phyloP scores from a whole-genome alignment of 1,139 yeast species.

The Arxiozyma heterogenica region DNA sequence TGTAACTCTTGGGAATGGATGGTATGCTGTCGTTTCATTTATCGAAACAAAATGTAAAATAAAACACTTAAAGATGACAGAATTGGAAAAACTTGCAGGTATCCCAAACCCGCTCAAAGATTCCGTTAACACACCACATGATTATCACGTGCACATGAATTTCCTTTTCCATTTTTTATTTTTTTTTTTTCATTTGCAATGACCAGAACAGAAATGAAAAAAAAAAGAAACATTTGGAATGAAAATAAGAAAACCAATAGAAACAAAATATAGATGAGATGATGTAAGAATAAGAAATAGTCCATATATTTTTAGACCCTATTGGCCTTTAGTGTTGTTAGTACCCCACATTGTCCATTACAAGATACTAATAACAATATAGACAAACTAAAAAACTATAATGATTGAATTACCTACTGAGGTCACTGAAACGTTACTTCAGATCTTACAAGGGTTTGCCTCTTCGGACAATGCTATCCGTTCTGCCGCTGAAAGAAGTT shows the following conservation, averaged over 20 bases:
- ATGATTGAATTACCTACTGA: slow-evolving; percentile 61
- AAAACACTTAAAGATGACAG: too few relatives aligned
- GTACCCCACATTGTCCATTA: not conserved
- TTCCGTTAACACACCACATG: not conserved
- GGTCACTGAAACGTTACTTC: slow-evolving; percentile 45
- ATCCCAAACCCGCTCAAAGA: too few relatives aligned
- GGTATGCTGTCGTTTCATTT: too few relatives aligned
- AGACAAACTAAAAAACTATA: not conserved
- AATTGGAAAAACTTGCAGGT: too few relatives aligned
- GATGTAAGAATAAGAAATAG: too few relatives aligned
- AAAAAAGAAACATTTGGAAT: not conserved
- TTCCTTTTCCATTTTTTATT: too few relatives aligned
- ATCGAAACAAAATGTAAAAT: too few relatives aligned
- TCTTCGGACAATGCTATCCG: slow-evolving; percentile 72
- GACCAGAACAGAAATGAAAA: too few relatives aligned
- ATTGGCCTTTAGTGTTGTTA: too few relatives aligned
- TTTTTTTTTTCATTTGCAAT: too few relatives aligned
- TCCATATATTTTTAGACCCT: not conserved
- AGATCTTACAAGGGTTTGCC: slow-evolving; percentile 58
- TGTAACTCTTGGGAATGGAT: too few relatives aligned
- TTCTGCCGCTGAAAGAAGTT: slow-evolving; percentile 63
- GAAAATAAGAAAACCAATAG: not conserved
- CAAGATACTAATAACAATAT: not conserved
- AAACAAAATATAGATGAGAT: not conserved
- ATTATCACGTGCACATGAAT: not conserved